Conservation (phyloP, 441 rosid species). For the Populus hybrid region DNA sequence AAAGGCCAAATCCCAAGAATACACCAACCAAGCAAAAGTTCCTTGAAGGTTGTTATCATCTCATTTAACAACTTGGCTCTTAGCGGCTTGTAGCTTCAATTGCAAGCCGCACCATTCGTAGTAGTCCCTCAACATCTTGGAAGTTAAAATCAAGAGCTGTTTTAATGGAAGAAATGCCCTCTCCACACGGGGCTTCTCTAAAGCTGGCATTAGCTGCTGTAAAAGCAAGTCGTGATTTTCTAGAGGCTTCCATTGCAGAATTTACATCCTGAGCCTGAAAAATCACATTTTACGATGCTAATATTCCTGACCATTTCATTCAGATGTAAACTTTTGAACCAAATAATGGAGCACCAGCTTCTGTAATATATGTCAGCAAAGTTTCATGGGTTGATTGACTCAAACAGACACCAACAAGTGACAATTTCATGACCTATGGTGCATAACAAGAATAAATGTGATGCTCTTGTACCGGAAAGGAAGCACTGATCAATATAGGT, state of each 20-base stretch:
- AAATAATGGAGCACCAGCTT: neutral
- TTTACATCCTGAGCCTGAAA: conserved; percentile 67
- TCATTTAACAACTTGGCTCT: conserved; percentile 27
- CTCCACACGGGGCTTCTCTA: conserved; percentile 41
- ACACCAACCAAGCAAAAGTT: conserved; percentile 25
- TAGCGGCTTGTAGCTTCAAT: conserved; percentile 44
- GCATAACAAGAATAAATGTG: neutral
- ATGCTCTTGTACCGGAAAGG: neutral
- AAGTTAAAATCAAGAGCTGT: conserved; percentile 70
- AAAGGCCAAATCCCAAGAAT: conserved; percentile 19
- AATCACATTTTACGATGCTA: conserved; percentile 21
- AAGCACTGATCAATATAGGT: neutral
- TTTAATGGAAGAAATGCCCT: conserved; percentile 48
- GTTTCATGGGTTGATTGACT: neutral
- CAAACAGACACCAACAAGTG: neutral
- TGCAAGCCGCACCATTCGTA: conserved; percentile 57
- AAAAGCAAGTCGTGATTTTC: conserved; percentile 57
- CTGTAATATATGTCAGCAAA: neutral
- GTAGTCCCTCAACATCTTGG: conserved; percentile 65
- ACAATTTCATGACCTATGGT: neutral
- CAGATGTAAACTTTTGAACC: neutral
- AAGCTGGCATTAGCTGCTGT: conserved; percentile 39
- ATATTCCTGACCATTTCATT: conserved; percentile 6
- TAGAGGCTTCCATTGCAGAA: conserved; percentile 78
- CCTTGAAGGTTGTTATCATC: conserved; percentile 33